Conservation (phyloP, 1,139 yeast species). For the Geotrichum australiense region DNA sequence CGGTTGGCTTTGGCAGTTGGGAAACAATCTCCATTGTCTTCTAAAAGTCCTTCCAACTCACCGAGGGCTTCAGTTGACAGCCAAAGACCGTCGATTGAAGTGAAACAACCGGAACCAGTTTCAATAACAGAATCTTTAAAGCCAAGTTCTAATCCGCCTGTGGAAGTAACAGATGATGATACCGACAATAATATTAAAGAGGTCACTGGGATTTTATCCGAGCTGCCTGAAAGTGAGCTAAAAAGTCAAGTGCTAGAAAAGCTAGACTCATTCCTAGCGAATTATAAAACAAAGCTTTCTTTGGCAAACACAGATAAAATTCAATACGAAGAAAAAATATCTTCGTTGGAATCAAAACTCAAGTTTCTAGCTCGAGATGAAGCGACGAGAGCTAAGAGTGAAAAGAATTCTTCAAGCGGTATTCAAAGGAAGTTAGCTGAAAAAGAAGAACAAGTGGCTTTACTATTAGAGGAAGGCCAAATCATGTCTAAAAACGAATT, state of each 20-base stretch:
- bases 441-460: constrained; percentile 51
- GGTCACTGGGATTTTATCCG: too few relatives aligned
- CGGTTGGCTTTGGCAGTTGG: constrained; percentile 76
- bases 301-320: constrained; percentile 18
- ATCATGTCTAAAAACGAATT: constrained; percentile 68
- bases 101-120: not conserved
- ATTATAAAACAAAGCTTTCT: constrained; percentile 9
- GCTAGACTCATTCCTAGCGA: constrained; percentile 12
- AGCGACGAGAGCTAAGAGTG: constrained; percentile 24
- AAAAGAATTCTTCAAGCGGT: constrained; percentile 22
- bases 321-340: constrained; percentile 21
- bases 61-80: constrained; percentile 13
- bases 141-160: not conserved
- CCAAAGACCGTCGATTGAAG: constrained; percentile 2
- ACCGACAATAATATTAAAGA: not conserved
- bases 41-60: constrained; percentile 10
- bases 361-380: constrained; percentile 26
- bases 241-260: constrained; percentile 7
- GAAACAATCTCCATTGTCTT: constrained; percentile 13
- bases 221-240: not conserved
- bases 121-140: not conserved
- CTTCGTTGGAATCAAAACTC: constrained; percentile 27
- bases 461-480: constrained; percentile 71
- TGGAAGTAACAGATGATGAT: not conserved
- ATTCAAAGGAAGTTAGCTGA: constrained; percentile 34